Evolutionary conservation across 148 eudicot species (phyloP).

Genomic region (Limonium bicolor): DNA sequence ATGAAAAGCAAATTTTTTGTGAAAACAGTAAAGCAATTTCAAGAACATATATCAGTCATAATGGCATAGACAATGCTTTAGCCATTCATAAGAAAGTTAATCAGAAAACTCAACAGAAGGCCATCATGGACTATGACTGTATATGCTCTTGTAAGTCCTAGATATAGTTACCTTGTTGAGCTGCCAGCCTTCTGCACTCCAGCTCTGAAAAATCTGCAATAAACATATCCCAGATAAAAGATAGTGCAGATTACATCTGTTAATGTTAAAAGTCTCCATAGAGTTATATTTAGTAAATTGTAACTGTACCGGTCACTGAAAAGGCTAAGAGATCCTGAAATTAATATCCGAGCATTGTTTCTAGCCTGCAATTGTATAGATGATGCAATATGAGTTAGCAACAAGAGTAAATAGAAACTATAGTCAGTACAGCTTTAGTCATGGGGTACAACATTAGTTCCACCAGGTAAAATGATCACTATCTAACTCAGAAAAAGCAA

Average conservation of each 20-base stretch:
- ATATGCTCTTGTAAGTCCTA: too few species aligned
- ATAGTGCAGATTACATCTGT: not conserved
- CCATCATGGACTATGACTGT: too few species aligned
- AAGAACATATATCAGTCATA: too few species aligned
- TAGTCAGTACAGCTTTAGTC: too few species aligned
- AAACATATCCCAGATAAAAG: not conserved
- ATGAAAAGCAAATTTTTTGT: too few species aligned
- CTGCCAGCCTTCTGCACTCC: constrained; percentile 77
- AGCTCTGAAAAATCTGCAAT: constrained; percentile 52
- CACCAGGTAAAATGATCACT: too few species aligned
- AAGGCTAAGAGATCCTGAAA: constrained; percentile 69
- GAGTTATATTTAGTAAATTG: not conserved
- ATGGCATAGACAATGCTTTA: too few species aligned
- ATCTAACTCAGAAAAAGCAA: not conserved
- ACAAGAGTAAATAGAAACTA: too few species aligned
- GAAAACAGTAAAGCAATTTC: too few species aligned
- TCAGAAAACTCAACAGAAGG: too few species aligned
- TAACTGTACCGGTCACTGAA: constrained; percentile 62
- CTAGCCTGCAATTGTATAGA: constrained; percentile 85
- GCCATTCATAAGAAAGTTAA: too few species aligned
- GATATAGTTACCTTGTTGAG: constrained; percentile 37
- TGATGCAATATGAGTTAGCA: not conserved
- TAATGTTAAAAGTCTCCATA: not conserved
- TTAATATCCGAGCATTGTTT: constrained; percentile 67
- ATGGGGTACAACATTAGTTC: not conserved